Evolutionary conservation across 371 early-diverging fungal species (phyloP).

Genomic region (Mortierella sp.): DNA sequence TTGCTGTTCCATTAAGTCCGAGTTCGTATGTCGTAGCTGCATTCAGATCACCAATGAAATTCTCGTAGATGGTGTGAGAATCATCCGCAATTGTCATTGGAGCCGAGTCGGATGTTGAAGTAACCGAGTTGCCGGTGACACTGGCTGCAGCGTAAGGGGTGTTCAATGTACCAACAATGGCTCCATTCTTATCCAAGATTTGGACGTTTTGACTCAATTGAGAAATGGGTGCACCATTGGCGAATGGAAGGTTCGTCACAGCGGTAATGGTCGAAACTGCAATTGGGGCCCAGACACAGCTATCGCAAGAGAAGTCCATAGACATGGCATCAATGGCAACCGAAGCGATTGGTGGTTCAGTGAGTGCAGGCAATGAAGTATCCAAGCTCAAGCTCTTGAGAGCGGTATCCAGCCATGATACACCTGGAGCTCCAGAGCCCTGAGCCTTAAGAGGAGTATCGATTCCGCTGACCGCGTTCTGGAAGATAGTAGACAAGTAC

Average conservation of each 20-base stretch:
- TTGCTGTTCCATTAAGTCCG: conserved; percentile 32
- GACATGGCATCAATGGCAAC: conserved; percentile 29
- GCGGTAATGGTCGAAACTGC: conserved; percentile 35
- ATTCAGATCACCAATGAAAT: conserved; percentile 22
- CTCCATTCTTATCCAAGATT: conserved; percentile 24
- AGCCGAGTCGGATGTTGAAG: conserved; percentile 1
- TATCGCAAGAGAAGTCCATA: conserved; percentile 36
- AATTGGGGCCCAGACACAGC: conserved; percentile 24
- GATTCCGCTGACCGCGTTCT: conserved; percentile 29
- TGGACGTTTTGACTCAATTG: conserved; percentile 28
- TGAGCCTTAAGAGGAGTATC: conserved; percentile 27
- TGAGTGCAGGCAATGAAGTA: background rate
- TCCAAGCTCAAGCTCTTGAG: conserved; percentile 24
- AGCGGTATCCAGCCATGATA: conserved; percentile 41
- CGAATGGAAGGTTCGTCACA: conserved; percentile 30
- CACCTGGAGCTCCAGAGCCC: conserved; percentile 45
- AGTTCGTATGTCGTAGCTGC: conserved; percentile 9
- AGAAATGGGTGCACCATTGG: conserved; percentile 29
- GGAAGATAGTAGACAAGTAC: conserved; percentile 27
- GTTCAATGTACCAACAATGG: conserved; percentile 23
- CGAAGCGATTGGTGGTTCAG: conserved; percentile 4
- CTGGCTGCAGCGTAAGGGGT: conserved; percentile 11
- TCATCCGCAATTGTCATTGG: conserved; percentile 17
- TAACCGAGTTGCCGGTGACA: conserved; percentile 7
- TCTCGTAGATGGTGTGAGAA: conserved; percentile 5